Evolutionary conservation across 768 basidiomycete species (phyloP).

Genomic region (Candolleomyces eurysporus): DNA sequence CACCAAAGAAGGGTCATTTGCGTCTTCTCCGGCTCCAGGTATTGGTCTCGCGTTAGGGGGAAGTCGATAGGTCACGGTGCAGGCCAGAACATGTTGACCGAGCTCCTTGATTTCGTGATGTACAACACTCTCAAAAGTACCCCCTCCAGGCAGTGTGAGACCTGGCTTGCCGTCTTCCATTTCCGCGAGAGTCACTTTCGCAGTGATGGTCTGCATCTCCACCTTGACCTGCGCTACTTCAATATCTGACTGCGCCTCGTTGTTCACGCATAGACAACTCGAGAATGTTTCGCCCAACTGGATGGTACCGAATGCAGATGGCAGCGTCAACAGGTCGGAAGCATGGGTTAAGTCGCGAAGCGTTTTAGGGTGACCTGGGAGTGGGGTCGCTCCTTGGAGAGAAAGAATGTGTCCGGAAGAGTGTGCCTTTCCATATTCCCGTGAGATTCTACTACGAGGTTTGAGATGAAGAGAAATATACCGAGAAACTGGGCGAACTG

Average conservation of each 20-base stretch:
- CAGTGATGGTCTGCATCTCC: constrained; percentile 82
- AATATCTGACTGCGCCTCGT: constrained; percentile 64
- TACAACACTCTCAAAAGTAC: constrained; percentile 66
- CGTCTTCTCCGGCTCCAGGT: constrained; percentile 47
- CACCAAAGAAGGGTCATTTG: constrained; percentile 54
- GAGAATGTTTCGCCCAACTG: constrained; percentile 90
- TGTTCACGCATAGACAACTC: constrained; percentile 79
- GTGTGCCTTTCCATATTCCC: constrained; percentile 43
- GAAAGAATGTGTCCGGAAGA: constrained; percentile 78
- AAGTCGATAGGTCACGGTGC: constrained; percentile 79
- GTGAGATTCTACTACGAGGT: neutral
- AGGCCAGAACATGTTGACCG: constrained; percentile 86
- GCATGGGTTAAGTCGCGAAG: constrained; percentile 78
- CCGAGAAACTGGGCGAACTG: constrained; percentile 71
- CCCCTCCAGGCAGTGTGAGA: constrained; percentile 44
- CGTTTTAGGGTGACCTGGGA: constrained; percentile 79
- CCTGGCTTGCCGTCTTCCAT: constrained; percentile 47
- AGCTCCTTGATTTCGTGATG: constrained; percentile 93
- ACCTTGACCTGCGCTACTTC: constrained; percentile 65
- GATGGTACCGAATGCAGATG: constrained; percentile 81
- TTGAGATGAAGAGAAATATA: constrained; percentile 21
- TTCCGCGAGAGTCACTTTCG: constrained; percentile 63
- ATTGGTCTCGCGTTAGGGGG: constrained; percentile 54
- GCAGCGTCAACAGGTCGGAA: constrained; percentile 76
- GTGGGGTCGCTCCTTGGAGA: constrained; percentile 67